Percentiles rank a stretch among this genome's conserved stretches.
Conservation (phyloP, 495 filamentous ascomycete species). For the Trichocladium uniseriatum region DNA sequence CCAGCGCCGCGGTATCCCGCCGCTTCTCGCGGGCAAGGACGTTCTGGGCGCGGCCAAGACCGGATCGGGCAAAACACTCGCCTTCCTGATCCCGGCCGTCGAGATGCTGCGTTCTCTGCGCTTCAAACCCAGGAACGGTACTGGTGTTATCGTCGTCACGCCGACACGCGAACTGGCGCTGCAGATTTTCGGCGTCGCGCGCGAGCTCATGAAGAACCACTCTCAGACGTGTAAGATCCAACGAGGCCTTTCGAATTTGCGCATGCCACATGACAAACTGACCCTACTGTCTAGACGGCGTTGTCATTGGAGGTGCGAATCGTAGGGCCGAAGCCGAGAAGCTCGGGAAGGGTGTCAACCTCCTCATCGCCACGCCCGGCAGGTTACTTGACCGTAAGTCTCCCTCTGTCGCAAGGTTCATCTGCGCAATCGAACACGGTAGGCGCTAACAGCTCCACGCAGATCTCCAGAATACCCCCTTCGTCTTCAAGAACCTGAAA, state of each 20-base stretch:
- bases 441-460: not conserved
- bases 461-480: constrained; percentile 83
- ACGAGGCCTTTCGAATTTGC: not conserved
- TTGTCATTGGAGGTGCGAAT: constrained; percentile 93
- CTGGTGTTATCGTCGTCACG: constrained; percentile 78
- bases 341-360: constrained; percentile 85
- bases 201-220: constrained; percentile 69
- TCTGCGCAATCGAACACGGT: not conserved
- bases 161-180: constrained; percentile 86
- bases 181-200: constrained; percentile 91
- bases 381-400: constrained; percentile 66
- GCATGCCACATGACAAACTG: not conserved
- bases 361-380: constrained; percentile 88
- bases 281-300: constrained; percentile 49
- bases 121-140: constrained; percentile 70
- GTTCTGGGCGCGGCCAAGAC: constrained; percentile 96
- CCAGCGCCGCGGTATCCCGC: constrained; percentile 79
- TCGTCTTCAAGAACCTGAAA: constrained; percentile 81
- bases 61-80: constrained; percentile 88
- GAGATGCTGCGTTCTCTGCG: constrained; percentile 87
- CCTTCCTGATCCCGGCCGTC: constrained; percentile 88
- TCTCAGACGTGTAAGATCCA: constrained; percentile 57
- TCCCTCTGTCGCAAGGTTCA: not conserved
- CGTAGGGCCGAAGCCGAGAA: constrained; percentile 87
- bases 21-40: constrained; percentile 80